Evolutionary conservation across 1,139 yeast genomes (phyloP).

Genomic region (Pichia sp.): DNA sequence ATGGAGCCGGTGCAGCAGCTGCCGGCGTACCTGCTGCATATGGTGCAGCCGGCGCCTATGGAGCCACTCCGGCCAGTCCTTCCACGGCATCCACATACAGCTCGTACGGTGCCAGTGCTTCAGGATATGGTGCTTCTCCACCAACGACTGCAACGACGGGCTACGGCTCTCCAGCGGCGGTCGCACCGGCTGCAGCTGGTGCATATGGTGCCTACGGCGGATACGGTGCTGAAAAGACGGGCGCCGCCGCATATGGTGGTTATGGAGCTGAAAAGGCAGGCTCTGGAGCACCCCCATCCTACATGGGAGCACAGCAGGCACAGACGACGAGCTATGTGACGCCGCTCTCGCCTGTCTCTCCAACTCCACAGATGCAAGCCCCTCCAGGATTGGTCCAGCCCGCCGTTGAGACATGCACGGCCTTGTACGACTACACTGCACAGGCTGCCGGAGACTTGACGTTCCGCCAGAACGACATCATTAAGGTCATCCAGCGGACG

Average conservation of each 20-base stretch:
- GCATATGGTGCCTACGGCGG: constrained; percentile 11
- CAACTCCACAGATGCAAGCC: constrained; percentile 23
- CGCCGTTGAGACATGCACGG: constrained; percentile 60
- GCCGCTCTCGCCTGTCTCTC: constrained; percentile 10
- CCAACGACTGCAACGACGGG: constrained; percentile 17
- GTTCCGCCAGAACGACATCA: constrained; percentile 82
- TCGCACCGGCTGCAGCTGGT: constrained; percentile 1
- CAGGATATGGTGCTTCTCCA: constrained; percentile 13
- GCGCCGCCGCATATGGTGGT: constrained; percentile 18
- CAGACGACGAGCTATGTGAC: not conserved
- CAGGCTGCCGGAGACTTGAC: constrained; percentile 88
- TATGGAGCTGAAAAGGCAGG: constrained; percentile 1
- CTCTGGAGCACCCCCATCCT: constrained; percentile 7
- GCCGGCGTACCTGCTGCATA: constrained; percentile 17
- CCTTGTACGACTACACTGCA: constrained; percentile 72
- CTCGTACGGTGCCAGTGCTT: constrained; percentile 11
- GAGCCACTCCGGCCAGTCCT: constrained; percentile 9
- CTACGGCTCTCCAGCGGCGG: constrained; percentile 13
- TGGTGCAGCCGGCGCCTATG: constrained; percentile 5
- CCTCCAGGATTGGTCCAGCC: constrained; percentile 6
- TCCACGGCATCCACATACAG: constrained; percentile 15
- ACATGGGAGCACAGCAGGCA: constrained; percentile 1
- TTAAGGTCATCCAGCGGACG: constrained; percentile 77
- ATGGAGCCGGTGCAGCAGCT: constrained; percentile 2
- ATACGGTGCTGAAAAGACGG: constrained; percentile 2